Base-by-base conservation (phyloP, 192 early-diverging fungal species). In the Rhizophlyctis rosea region DNA sequence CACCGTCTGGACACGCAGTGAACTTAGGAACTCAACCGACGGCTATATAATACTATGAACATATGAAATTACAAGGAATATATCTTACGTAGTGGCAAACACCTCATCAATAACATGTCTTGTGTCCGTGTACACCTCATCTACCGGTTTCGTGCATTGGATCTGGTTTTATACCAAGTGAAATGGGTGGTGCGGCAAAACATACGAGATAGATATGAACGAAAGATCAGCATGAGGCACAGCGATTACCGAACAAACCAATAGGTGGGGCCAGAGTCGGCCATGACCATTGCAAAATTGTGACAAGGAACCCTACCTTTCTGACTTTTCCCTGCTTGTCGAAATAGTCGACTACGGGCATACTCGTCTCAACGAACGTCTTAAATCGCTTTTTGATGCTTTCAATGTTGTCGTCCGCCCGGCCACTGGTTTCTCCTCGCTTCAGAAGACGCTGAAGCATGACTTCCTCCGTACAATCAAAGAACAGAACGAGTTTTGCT, bases 351-450 rank as follows among this genome's bases (percentile, higher is more conserved):
- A 99, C 90, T 3, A 98, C 97, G 4, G 94, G 95, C 83, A 85
- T 93, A 62, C 86, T 90, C 14, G 87, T 87, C 28, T 95, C 87
- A n/a, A 72, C 64, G 56, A 95, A 99, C 0, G 87, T 88, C 14
- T 64, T 68, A 84, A 99, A 99, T 5, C 97, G 83, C 80, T 99
- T 99, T 63, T 81, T 86, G 84, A 99, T 99, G 4, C 89, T 89
- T 65, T 97, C 94, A 34, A 91, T 86, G 66, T 99, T 97, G 64
- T 99, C 97, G 65, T 99, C 97, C 16, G 84, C 73, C 28, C 97
- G 82, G 0, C 97, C 97, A 54, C 87, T 90, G 27, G 90, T 98
- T 69, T 97, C 90, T 7, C 95, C 78, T 80, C 97, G 86, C 71
- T 96, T 91, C 74, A 95, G 67, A 61, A 99, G 75, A 31, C 97